Evolutionary conservation across 1,284 basidiomycete genomes (phyloP).

Genomic region (Malassezia psittaci): DNA sequence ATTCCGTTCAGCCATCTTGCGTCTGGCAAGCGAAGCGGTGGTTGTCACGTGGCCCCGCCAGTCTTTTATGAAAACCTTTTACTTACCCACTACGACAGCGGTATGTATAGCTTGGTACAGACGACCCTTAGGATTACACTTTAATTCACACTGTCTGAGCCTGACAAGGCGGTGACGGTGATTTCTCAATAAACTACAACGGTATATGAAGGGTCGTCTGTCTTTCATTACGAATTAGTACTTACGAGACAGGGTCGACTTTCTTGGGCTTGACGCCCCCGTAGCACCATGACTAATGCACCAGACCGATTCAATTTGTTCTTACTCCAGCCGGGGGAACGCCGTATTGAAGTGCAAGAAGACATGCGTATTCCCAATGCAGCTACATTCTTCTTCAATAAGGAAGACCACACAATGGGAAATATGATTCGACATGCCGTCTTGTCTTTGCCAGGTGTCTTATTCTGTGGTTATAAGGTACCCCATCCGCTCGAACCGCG

Average conservation of each 20-base stretch:
- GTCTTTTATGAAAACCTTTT: not conserved
- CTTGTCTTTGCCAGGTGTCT: constrained; percentile 46
- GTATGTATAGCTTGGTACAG: constrained; percentile 4
- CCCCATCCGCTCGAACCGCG: constrained; percentile 90
- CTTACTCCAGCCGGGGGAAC: constrained; percentile 83
- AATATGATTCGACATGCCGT: constrained; percentile 77
- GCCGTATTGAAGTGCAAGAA: constrained; percentile 77
- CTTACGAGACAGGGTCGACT: too few species aligned
- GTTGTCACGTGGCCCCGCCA: not conserved
- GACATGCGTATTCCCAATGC: constrained; percentile 97
- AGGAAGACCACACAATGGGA: constrained; percentile 93
- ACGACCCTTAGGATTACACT: constrained; percentile 29
- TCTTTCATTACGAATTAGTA: too few species aligned
- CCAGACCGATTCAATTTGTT: constrained; percentile 83
- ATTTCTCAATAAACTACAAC: constrained; percentile 45
- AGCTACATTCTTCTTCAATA: constrained; percentile 81
- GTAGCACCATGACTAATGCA: constrained; percentile 57
- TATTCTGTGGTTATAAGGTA: constrained; percentile 95
- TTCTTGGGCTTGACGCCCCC: not conserved
- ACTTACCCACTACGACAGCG: not conserved
- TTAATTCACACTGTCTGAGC: constrained; percentile 44
- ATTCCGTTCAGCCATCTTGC: not conserved
- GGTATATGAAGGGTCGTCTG: constrained; percentile 38
- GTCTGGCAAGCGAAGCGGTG: not conserved
- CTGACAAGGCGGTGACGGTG: constrained; percentile 19